Base-by-base conservation (phyloP, 2,329 filamentous ascomycete species). In the Fusarium concolor region DNA sequence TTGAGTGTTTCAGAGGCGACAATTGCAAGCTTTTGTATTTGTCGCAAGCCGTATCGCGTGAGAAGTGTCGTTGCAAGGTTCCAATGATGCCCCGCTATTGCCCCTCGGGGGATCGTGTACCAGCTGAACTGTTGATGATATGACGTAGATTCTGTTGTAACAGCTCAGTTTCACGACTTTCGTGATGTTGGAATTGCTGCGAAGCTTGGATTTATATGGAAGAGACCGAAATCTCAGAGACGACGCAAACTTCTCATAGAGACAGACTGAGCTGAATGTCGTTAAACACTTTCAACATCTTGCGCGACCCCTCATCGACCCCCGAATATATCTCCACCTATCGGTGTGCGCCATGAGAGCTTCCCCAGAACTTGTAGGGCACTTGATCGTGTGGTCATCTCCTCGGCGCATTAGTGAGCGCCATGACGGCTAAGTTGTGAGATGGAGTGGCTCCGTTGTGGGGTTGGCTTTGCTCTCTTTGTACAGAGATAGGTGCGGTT, bases 301-400 rank as follows among this genome's bases (percentile, higher is more conserved):
- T 41, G 22, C 29, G 26, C 29, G 31, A 59, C 66, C 66, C 66
- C 52, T 67, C 66, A 55, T 49, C n/a, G 10, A 50, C 44, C 56
- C 58, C 62, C 69, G 68, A 65, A 54, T 63, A 73, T 70, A 70
- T 68, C 71, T 60, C 71, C 71, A 73, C 71, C 71, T 73, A 73
- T 71, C 71, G 71, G 70, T 61, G 60, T 38, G 46, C 58, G 52
- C 47, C 20, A 59, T 58, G 65, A 42, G 60, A 65, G 50, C 53
- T 70, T 65, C 47, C 55, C 49, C 50, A 55, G 67, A 50, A 47
- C 57, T 42, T 31, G 46, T 41, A 54, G 45, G 18, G 61, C 58
- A 62, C 28, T 59, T 59, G 65, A 58, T 63, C 52, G 43, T 43
- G 57, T 45, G 62, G 64, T 20, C 45, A 15, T 29, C 37, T 55